These are phyloP conservation scores for Nannizziopsis barbatae DNA, from an alignment of 2,329 filamentous ascomycete genomes.

Conservation along the genomic window DNA sequence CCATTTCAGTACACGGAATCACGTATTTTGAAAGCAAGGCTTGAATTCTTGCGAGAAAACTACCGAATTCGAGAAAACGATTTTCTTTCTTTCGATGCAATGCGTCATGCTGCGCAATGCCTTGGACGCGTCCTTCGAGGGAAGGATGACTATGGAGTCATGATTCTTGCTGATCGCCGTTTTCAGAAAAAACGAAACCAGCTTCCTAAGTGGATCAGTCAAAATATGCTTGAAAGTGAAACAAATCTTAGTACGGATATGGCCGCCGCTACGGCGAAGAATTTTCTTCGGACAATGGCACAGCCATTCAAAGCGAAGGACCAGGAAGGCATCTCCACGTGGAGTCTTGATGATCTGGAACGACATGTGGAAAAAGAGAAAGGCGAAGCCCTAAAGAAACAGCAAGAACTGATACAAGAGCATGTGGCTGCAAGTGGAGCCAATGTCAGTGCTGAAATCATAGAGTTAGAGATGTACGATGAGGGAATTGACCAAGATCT, in stretches of 20 bases:
- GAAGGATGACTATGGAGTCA: slow-evolving; percentile 99
- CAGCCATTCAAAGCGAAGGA: slow-evolving; percentile 73
- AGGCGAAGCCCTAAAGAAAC: slow-evolving; percentile 51
- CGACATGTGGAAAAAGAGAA: slow-evolving; percentile 58
- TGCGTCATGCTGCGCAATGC: slow-evolving; percentile 97
- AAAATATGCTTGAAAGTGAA: slow-evolving; percentile 73
- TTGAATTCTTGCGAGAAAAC: slow-evolving; percentile 93
- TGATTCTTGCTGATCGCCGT: slow-evolving; percentile 89
- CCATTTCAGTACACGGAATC: slow-evolving; percentile 99
- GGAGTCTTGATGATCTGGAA: slow-evolving; percentile 70
- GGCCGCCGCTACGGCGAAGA: slow-evolving; percentile 77
- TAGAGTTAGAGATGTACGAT: slow-evolving; percentile 32
- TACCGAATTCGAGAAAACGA: slow-evolving; percentile 96
- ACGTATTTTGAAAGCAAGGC: slow-evolving; percentile 83
- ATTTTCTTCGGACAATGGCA: slow-evolving; percentile 82
- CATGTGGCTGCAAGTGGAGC: slow-evolving; percentile 20
- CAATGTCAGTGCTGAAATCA: slow-evolving; percentile 16
- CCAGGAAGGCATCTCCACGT: slow-evolving; percentile 87
- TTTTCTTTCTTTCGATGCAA: slow-evolving; percentile 95
- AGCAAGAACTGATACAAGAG: slow-evolving; percentile 43
- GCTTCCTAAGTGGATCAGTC: slow-evolving; percentile 92
- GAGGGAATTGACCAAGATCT: slow-evolving; percentile 34
- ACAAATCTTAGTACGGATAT: slow-evolving; percentile 91
- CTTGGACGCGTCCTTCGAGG: slow-evolving; percentile 86
- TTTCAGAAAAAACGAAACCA: slow-evolving; percentile 87